Evolutionary conservation across 2,329 filamentous ascomycete genomes (phyloP).

Genomic region (Hymenoscyphus fraxineus): DNA sequence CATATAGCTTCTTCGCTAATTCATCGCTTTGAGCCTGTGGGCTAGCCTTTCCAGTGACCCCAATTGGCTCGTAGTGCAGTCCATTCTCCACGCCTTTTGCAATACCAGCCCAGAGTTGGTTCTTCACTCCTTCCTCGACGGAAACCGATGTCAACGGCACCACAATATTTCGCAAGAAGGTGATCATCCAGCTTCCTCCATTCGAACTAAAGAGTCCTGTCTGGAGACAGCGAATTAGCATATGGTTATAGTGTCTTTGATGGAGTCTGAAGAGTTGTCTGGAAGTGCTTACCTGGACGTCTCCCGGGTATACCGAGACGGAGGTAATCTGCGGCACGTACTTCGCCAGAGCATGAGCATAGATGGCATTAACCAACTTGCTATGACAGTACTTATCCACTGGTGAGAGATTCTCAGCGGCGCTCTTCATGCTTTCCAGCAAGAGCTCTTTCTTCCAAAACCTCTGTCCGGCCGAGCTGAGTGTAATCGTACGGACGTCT

Average conservation of each 20-base stretch:
- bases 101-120: constrained; percentile 41
- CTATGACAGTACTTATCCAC: constrained; percentile 38
- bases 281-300: constrained; percentile 26
- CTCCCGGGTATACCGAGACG: constrained; percentile 41
- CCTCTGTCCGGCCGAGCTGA: constrained; percentile 19
- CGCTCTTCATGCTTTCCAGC: too few species aligned
- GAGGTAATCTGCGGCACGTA: constrained; percentile 40
- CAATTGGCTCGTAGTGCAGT: constrained; percentile 36
- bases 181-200: constrained; percentile 33
- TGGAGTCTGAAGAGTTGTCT: too few species aligned
- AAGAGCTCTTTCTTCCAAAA: neutral
- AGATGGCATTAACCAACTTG: constrained; percentile 46
- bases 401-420: neutral
- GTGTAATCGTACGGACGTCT: constrained; percentile 23
- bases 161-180: constrained; percentile 3
- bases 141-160: constrained; percentile 2
- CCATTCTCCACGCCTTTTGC: constrained; percentile 27
- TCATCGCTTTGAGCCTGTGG: constrained; percentile 24
- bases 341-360: constrained; percentile 27
- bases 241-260: too few species aligned
- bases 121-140: constrained; percentile 38
- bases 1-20: constrained; percentile 35
- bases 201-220: neutral
- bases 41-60: constrained; percentile 27
- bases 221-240: too few species aligned